Base-by-base conservation (phyloP, 2,329 filamentous ascomycete species). In the Hysterium pulicare region DNA sequence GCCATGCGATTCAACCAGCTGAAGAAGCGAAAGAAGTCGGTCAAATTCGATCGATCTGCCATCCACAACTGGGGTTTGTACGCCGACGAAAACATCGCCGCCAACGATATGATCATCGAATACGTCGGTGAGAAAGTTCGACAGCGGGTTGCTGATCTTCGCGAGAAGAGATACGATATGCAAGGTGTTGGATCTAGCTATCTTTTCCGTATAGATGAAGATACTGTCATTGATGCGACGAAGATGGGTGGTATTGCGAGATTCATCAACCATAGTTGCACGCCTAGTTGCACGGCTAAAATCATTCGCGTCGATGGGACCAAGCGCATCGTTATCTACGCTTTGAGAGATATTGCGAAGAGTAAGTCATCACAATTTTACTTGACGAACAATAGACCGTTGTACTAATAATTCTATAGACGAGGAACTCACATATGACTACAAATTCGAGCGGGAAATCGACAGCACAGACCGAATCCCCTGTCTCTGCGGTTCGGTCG, bases 31-130 rank as follows among this genome's bases (percentile, higher is more conserved):
- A 98, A 97, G 82, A 98, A 98, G 76, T 90, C 91, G 1, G 93
- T 98, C 66, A 93, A 94, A 64, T 98, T 98, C 69, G 93, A 91
- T 44, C 82, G 93, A 33, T 98, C 93, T 40, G 93, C 93, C 34
- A 98, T 98, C 57, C 93, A 98, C 71, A 97, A 96, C 59, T 98
- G 93, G 93, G 93, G 93, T 21, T 73, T 98, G 21, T 98, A 98
- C 62, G 90, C 93, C 3, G 91, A 96, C 76, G 93, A 98, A 70
- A 93, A 95, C 62, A 98, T 98, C 50, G 81, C 86, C 46, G 90
- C 91, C 65, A 94, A 95, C 66, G 93, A 98, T 69, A 96, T 98
- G 90, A 98, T 98, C 64, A 98, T 98, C 61, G 93, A 98, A 71
- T 98, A 98, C 64, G 93, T 98, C 9, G 93, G 93, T 47, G 93